Base-by-base conservation (phyloP, 2,329 filamentous ascomycete genomes). In the Byssochlamys sp. region DNA sequence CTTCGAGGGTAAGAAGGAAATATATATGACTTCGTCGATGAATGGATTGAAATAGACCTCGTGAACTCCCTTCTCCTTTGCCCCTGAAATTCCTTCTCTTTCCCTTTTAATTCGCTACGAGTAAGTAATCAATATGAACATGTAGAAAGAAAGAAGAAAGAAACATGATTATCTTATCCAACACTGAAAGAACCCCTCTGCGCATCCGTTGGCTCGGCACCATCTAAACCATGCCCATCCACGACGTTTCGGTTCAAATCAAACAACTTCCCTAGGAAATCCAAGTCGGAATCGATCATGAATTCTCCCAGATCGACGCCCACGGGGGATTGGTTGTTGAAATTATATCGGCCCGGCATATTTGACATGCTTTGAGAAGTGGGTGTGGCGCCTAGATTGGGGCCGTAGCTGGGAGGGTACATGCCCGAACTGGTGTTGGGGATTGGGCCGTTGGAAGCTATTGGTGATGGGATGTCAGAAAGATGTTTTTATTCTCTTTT, bases 251-350 rank as follows among this genome's bases (percentile, higher is more conserved):
- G 55, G 45, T 35, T 53, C 14, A 57, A 14, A 53, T 57, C 55
- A 25, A 53, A 57, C 11, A 57, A 39, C 51, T 31, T 53, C 12
- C 55, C 55, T 2, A 57, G 55, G 28, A 48, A 53, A 31, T 57
- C 55, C 2, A 57, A 31, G 26, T 57, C 55, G 14, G 49, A 53
- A 14, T 57, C 55, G n/a, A 57, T 57, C 55, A 57, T 57, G 25
- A 57, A 57, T 24, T 57, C 55, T n/a, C 55, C 55, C 25, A 57
- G 55, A 9, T 57, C 55, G n/a, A 57, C 27, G 24, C 55, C 48
- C 2, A 53, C 55, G 14, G 55, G 51, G 1, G 55, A 57, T 28
- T 57, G 50, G 55, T 51, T 50, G 31, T 29, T 26, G 35, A 57
- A 57, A 7, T 35, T 48, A 25, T 14, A 25, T 28, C 50, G 55